Percentiles rank a stretch among this genome's conserved stretches.
Conservation (phyloP, 2,329 filamentous ascomycete genomes). For the Aspergillus sp. region DNA sequence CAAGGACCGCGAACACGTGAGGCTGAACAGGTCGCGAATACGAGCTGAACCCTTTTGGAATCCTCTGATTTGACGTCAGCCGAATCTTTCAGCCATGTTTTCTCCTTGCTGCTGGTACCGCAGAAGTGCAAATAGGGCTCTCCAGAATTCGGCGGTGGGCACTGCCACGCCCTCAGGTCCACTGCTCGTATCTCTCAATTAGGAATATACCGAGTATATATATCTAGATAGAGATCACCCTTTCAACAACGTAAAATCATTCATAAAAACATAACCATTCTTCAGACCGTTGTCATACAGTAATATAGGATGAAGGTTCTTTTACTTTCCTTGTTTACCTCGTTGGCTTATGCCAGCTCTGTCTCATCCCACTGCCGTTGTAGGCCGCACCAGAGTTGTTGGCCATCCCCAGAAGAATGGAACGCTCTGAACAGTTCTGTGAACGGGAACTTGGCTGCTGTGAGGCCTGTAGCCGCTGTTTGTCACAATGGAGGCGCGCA, state of each 20-base stretch:
- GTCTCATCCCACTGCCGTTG: constrained; percentile 22
- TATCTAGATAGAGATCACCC: not conserved
- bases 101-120: not conserved
- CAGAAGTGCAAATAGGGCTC: not conserved
- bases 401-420: constrained; percentile 40
- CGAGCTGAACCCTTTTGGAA: not conserved
- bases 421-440: constrained; percentile 37
- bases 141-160: not conserved
- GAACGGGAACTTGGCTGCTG: constrained; percentile 36
- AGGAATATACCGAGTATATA: not conserved
- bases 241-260: too few relatives aligned
- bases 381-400: constrained; percentile 34
- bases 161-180: not conserved
- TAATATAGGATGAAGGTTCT: not conserved
- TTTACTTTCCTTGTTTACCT: not conserved
- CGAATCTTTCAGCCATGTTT: not conserved
- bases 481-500: constrained; percentile 26
- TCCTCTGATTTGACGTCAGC: not conserved
- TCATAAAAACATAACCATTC: not conserved
- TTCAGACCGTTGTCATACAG: not conserved
- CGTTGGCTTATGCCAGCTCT: not conserved
- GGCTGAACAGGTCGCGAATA: not conserved
- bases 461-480: constrained; percentile 31
- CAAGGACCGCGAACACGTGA: not conserved
- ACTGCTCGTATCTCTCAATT: not conserved